Evolutionary conservation across 1,139 yeast genomes (phyloP), one percentile per base, ranked within the genome.

Genomic region (Blastobotrys serpentis): DNA sequence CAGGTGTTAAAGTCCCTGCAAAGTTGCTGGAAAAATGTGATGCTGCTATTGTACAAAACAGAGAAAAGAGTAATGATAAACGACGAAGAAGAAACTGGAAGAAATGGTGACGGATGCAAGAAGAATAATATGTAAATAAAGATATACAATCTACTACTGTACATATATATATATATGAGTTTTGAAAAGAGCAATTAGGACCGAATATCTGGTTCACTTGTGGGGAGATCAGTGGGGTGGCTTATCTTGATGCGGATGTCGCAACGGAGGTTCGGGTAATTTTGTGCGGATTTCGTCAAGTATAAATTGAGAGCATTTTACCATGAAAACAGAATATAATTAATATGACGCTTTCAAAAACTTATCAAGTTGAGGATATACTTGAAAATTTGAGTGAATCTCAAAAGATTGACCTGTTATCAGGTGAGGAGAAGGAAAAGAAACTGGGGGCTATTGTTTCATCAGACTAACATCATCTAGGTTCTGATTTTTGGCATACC

Each of bases 401-500:
- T 30, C 82, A 79, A 59, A 79, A 79, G 60, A 64, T 75, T 59
- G 62, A 71, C 11, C 68, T 79, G 41, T 61, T 77, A 42, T 72
- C 81, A 6, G 81, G 81, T 36, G 33, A 36, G 42, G 11, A n/a
- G n/a, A n/a, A n/a, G n/a, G n/a, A n/a, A n/a, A n/a, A n/a, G n/a
- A n/a, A n/a, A n/a, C n/a, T n/a, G n/a, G n/a, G n/a, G n/a, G n/a
- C n/a, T 26, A 3, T 17, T 26, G 3, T n/a, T 16, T 41, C 23
- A n/a, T 23, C 5, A 23, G 5, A 23, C 10, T 23, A 6, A 10
- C 10, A 10, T 7, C 13, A 8, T 16, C 8, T 55, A 25, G 59
- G 61, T 18, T 44, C 46, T 34, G 59, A 56, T 36, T 48, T 48
- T 18, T 80, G 84, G 84, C 81, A 78, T 58, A 79, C 85, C 0